phyloP scores from a whole-genome alignment of 148 eudicot species.

The Beta vulgaris region DNA sequence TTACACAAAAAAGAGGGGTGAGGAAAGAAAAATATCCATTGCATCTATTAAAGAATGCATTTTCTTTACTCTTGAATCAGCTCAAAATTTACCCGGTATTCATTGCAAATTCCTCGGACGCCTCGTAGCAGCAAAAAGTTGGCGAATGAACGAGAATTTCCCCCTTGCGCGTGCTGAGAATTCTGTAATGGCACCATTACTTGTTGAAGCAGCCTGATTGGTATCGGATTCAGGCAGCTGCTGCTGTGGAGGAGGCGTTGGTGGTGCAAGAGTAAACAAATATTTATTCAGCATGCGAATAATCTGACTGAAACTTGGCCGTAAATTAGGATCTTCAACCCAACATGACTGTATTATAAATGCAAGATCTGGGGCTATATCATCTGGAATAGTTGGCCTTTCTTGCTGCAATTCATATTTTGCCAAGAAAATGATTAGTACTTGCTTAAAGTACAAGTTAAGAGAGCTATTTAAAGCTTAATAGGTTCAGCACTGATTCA shows the following conservation, averaged over 20 bases:
- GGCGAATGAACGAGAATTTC: conserved; percentile 73
- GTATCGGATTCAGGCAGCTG: conserved; percentile 37
- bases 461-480: neutral
- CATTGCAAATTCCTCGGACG: conserved; percentile 58
- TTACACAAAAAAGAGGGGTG: conserved; percentile 9
- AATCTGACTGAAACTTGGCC: conserved; percentile 84
- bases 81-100: conserved; percentile 18
- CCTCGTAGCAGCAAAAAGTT: conserved; percentile 78
- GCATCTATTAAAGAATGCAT: conserved; percentile 6
- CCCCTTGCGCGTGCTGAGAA: conserved; percentile 63
- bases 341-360: conserved; percentile 83
- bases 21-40: neutral
- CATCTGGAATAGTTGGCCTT: conserved; percentile 74
- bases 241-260: conserved; percentile 28
- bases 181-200: conserved; percentile 60
- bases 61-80: neutral
- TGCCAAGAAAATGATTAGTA: neutral
- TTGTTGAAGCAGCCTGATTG: conserved; percentile 37
- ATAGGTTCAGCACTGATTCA: too few relatives aligned
- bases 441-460: neutral
- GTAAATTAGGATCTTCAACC: conserved; percentile 82
- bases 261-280: conserved; percentile 42
- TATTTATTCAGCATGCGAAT: conserved; percentile 70
- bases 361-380: conserved; percentile 64
- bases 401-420: conserved; percentile 64